Evolutionary conservation across 768 basidiomycete species (phyloP).

Genomic region (Tricholoma furcatifolium): DNA sequence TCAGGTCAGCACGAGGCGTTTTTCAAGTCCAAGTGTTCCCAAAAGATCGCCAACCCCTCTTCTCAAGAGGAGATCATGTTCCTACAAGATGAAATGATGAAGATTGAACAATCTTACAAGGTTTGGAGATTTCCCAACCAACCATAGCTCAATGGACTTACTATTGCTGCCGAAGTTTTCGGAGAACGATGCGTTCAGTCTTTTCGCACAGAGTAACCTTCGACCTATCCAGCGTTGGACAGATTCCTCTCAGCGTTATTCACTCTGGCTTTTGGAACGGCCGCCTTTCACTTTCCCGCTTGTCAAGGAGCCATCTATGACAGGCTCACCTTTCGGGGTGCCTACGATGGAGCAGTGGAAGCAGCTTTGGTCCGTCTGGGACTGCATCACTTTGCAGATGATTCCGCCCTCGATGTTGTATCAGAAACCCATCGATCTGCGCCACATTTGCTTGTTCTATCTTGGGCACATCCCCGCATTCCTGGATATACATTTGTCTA

Average conservation of each 20-base stretch:
- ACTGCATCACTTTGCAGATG: slow-evolving; percentile 80
- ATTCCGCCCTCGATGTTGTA: slow-evolving; percentile 84
- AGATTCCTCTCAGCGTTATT: slow-evolving; percentile 69
- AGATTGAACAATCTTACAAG: slow-evolving; percentile 89
- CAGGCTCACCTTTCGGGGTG: slow-evolving; percentile 54
- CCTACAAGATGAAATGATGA: slow-evolving; percentile 69
- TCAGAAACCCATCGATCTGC: slow-evolving; percentile 88
- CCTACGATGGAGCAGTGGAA: slow-evolving; percentile 82
- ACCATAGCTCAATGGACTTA: background rate
- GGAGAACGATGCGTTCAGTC: slow-evolving; percentile 57
- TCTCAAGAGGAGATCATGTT: slow-evolving; percentile 50
- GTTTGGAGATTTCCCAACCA: slow-evolving; percentile 34
- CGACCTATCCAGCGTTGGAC: slow-evolving; percentile 86
- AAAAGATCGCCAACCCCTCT: slow-evolving; percentile 53
- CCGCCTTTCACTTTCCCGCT: slow-evolving; percentile 78
- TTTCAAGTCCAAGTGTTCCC: slow-evolving; percentile 63
- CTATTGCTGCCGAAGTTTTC: slow-evolving; percentile 60
- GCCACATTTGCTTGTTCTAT: slow-evolving; percentile 98
- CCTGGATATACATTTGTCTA: slow-evolving; percentile 86
- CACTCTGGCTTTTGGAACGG: slow-evolving; percentile 89
- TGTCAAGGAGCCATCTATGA: slow-evolving; percentile 38
- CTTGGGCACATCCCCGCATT: slow-evolving; percentile 92
- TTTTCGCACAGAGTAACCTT: slow-evolving; percentile 78
- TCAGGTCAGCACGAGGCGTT: slow-evolving; percentile 84
- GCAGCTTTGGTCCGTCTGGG: slow-evolving; percentile 86